These are phyloP conservation scores for Metroxylon sagu DNA, from an alignment of 176 grass and related monocot species.

Conservation along the genomic window DNA sequence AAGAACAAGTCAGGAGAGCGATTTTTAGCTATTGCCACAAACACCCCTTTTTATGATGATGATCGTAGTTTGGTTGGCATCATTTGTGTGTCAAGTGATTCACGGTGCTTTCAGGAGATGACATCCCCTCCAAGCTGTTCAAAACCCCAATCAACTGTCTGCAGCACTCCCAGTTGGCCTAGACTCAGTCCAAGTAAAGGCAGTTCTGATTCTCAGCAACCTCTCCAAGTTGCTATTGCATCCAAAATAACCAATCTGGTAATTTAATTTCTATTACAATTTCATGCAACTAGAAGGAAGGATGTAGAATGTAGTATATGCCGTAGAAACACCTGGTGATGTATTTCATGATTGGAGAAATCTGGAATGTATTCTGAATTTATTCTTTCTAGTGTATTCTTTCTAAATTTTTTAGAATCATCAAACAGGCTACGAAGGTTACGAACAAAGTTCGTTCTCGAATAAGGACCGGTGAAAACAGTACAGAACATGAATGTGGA, in stretches of 20 bases:
- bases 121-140: constrained; percentile 38
- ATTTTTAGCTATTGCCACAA: constrained; percentile 65
- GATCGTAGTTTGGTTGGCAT: constrained; percentile 75
- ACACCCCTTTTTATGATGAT: constrained; percentile 90
- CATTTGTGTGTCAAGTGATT: constrained; percentile 81
- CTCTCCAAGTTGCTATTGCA: constrained; percentile 64
- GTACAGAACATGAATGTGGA: constrained; percentile 47
- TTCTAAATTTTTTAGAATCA: constrained; percentile 63
- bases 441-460: constrained; percentile 95
- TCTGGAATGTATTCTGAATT: not conserved
- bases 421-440: constrained; percentile 79
- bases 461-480: constrained; percentile 47
- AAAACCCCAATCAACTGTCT: constrained; percentile 30
- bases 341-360: not conserved
- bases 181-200: constrained; percentile 45
- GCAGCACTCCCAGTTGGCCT: constrained; percentile 23
- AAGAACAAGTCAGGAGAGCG: constrained; percentile 59
- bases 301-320: not conserved
- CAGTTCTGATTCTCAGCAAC: constrained; percentile 45
- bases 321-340: not conserved
- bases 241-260: constrained; percentile 90
- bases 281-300: constrained; percentile 14
- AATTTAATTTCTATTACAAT: constrained; percentile 18
- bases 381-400: constrained; percentile 30
- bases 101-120: constrained; percentile 42